These are phyloP conservation scores for Candida albicans DNA, from an alignment of 1,139 yeast genomes.

Conservation along the genomic window DNA sequence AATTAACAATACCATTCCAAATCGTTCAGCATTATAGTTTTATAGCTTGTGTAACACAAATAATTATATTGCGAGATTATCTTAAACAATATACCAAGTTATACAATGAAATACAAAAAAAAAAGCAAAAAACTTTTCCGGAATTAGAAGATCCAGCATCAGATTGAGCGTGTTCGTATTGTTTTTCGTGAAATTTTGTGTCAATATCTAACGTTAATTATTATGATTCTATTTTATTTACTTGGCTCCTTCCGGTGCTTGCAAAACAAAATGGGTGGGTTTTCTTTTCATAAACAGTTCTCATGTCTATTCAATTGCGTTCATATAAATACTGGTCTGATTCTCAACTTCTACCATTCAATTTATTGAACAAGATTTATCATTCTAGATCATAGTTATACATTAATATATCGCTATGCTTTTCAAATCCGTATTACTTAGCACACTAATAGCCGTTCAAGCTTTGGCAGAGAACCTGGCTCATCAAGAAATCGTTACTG, in stretches of 20 bases:
- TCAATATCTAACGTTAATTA: too few species aligned
- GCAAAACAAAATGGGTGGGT: neutral
- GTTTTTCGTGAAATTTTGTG: too few species aligned
- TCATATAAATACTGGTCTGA: too few species aligned
- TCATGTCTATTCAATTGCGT: too few species aligned
- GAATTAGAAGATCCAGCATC: conserved; percentile 3
- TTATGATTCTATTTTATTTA: neutral
- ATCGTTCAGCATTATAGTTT: too few species aligned
- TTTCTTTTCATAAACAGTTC: too few species aligned
- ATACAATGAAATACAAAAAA: neutral
- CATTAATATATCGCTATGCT: neutral
- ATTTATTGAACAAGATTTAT: neutral
- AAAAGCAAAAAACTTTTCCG: neutral
- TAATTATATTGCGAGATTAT: neutral
- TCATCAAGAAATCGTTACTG: conserved; percentile 21
- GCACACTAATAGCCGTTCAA: conserved; percentile 3
- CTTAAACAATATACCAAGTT: neutral
- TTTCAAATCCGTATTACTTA: conserved; percentile 5
- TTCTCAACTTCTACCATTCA: neutral
- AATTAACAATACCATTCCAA: too few species aligned
- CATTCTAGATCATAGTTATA: too few species aligned
- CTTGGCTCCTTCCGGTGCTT: neutral
- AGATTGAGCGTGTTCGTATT: neutral
- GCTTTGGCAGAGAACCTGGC: conserved; percentile 7
- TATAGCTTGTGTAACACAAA: too few species aligned